Percentiles rank a stretch among this genome's conserved stretches.
Conservation (phyloP, 2,329 filamentous ascomycete species). For the Alternaria viburni region DNA sequence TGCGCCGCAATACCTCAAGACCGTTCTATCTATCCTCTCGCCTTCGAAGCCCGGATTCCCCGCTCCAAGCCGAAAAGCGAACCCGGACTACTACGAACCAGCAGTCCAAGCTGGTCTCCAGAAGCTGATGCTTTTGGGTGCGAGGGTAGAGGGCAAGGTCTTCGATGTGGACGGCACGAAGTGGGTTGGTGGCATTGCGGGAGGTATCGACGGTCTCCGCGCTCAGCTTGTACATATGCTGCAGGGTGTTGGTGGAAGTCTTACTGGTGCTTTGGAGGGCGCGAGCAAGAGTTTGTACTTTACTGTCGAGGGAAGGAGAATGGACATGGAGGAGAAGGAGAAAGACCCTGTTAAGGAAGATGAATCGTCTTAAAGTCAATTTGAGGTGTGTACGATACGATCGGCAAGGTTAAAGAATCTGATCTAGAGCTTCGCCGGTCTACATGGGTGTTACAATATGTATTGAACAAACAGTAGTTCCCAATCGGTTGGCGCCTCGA, state of each 20-base stretch:
- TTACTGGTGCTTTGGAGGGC: conserved; percentile 81
- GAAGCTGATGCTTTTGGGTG: conserved; percentile 86
- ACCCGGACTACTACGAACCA: conserved; percentile 81
- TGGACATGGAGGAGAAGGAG: conserved; percentile 77
- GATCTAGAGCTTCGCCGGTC: not conserved
- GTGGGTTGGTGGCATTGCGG: conserved; percentile 78
- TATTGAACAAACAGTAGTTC: not conserved
- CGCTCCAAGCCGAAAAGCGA: conserved; percentile 75
- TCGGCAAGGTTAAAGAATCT: not conserved
- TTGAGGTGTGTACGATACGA: not conserved
- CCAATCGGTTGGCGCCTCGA: too few species aligned
- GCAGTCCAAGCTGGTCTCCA: conserved; percentile 80
- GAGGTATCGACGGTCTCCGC: conserved; percentile 79
- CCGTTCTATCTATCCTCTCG: conserved; percentile 77
- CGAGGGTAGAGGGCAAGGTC: conserved; percentile 82
- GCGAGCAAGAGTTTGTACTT: conserved; percentile 83
- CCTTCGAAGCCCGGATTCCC: conserved; percentile 74
- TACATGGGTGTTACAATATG: not conserved
- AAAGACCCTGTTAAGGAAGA: conserved; percentile 36
- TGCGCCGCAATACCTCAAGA: conserved; percentile 82
- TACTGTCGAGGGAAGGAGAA: conserved; percentile 81
- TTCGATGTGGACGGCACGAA: conserved; percentile 76
- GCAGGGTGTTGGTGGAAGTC: conserved; percentile 76
- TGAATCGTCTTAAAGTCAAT: conserved; percentile 17
- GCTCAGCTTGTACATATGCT: conserved; percentile 82